phyloP scores from a whole-genome alignment of 805 yeast species.

The Ogataea minuta region DNA sequence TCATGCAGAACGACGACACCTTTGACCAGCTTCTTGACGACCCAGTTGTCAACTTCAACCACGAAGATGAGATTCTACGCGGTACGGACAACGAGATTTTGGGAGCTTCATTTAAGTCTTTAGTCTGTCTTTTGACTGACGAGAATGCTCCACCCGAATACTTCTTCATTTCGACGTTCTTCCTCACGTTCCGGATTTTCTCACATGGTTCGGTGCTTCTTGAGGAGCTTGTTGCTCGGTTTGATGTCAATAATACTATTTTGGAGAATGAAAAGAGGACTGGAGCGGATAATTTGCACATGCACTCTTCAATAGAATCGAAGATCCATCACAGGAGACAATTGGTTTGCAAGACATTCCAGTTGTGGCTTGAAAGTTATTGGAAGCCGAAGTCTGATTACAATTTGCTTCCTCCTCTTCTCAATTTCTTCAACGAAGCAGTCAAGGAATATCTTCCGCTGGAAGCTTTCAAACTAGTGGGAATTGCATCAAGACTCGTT shows the following conservation, averaged over 20 bases:
- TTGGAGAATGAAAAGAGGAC: conserved; percentile 28
- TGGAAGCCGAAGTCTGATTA: conserved; percentile 72
- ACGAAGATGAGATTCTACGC: conserved; percentile 47
- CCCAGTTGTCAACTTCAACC: conserved; percentile 13
- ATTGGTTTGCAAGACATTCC: conserved; percentile 65
- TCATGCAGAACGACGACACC: conserved; percentile 27
- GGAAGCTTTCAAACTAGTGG: conserved; percentile 61
- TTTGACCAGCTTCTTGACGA: conserved; percentile 20
- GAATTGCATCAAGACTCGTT: conserved; percentile 58
- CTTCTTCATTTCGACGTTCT: conserved; percentile 69
- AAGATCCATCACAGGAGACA: conserved; percentile 60
- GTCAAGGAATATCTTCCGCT: conserved; percentile 59
- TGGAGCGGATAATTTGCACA: conserved; percentile 26
- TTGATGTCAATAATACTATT: conserved; percentile 47
- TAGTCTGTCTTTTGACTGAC: conserved; percentile 64
- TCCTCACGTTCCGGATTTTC: conserved; percentile 73
- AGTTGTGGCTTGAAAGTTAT: conserved; percentile 85
- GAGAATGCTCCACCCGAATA: conserved; percentile 63
- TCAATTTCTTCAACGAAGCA: conserved; percentile 79
- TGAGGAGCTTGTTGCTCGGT: conserved; percentile 64
- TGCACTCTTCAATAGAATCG: conserved; percentile 40
- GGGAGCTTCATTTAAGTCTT: conserved; percentile 71
- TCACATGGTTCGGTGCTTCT: conserved; percentile 64
- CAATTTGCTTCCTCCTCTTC: conserved; percentile 60
- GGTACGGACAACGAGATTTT: conserved; percentile 51